A percentile compares a stretch with the other conserved stretches of the same genome.
phyloP scores from a whole-genome alignment of 2,329 filamentous ascomycete genomes.

The Diaporthe vaccinii region DNA sequence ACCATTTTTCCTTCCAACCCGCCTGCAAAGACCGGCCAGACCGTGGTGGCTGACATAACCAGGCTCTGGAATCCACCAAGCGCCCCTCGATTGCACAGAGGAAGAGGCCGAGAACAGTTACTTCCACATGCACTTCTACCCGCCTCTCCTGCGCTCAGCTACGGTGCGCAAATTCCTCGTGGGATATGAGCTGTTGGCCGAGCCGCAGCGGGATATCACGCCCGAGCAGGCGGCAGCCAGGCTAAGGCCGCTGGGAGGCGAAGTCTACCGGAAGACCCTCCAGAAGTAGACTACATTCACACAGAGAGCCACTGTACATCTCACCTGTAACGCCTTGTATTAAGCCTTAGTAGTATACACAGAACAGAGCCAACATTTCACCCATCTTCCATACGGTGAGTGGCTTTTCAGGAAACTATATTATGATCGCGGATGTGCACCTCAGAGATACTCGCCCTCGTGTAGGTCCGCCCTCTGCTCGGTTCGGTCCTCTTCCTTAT shows the following conservation, averaged over 20 bases:
- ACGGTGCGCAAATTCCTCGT: slow-evolving; percentile 97
- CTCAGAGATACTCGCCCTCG: not conserved
- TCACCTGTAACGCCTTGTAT: not conserved
- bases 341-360: slow-evolving; percentile 17
- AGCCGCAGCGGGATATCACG: slow-evolving; percentile 98
- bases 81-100: slow-evolving; percentile 83
- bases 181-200: slow-evolving; percentile 95
- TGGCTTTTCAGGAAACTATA: not conserved
- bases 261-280: slow-evolving; percentile 83
- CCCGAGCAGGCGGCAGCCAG: slow-evolving; percentile 92
- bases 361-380: not conserved
- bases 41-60: slow-evolving; percentile 43
- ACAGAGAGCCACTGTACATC: slow-evolving; percentile 14
- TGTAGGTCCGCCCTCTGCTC: not conserved
- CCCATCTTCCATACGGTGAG: not conserved
- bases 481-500: too few species aligned
- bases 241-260: slow-evolving; percentile 81
- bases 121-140: slow-evolving; percentile 98
- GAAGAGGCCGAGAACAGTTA: slow-evolving; percentile 91
- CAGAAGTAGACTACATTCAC: slow-evolving; percentile 37
- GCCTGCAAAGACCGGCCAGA: not conserved
- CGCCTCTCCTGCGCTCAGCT: slow-evolving; percentile 89
- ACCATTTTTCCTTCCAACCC: not conserved
- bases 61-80: slow-evolving; percentile 96
- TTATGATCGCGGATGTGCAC: not conserved